phyloP scores from a whole-genome alignment of 2,329 filamentous ascomycete genomes.

The Clarireedia hainanense region DNA sequence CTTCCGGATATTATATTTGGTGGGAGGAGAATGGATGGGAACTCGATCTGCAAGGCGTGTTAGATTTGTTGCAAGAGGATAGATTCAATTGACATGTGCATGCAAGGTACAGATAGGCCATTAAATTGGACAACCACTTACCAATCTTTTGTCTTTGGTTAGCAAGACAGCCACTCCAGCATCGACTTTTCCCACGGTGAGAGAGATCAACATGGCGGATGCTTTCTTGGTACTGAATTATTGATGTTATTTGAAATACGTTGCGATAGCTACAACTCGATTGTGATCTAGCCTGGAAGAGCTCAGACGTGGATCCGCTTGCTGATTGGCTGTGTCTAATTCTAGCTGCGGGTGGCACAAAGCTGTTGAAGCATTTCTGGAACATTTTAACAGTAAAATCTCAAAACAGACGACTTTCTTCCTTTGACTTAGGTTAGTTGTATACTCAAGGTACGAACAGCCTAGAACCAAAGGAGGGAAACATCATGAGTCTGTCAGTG shows the following conservation, averaged over 20 bases:
- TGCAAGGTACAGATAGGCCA: not conserved
- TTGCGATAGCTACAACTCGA: conserved; percentile 19
- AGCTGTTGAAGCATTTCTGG: not conserved
- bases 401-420: not conserved
- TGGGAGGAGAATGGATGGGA: conserved; percentile 92
- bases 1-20: conserved; percentile 92
- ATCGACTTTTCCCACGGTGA: conserved; percentile 98
- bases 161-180: conserved; percentile 94
- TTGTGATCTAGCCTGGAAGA: conserved; percentile 8
- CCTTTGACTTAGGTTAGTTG: too few species aligned
- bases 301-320: not conserved
- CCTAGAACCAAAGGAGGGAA: too few species aligned
- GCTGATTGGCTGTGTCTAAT: conserved; percentile 5
- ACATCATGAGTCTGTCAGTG: too few species aligned
- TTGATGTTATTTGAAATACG: conserved; percentile 12
- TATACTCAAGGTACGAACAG: too few species aligned
- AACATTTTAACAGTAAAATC: not conserved
- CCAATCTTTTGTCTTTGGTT: conserved; percentile 92
- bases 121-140: conserved; percentile 38
- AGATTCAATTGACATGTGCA: not conserved
- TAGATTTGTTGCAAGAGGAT: conserved; percentile 19
- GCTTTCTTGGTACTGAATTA: not conserved
- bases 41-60: conserved; percentile 70
- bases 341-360: not conserved
- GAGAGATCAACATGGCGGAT: conserved; percentile 78